Evolutionary conservation across 148 eudicot species (phyloP).

Genomic region (Agrostemma githago): DNA sequence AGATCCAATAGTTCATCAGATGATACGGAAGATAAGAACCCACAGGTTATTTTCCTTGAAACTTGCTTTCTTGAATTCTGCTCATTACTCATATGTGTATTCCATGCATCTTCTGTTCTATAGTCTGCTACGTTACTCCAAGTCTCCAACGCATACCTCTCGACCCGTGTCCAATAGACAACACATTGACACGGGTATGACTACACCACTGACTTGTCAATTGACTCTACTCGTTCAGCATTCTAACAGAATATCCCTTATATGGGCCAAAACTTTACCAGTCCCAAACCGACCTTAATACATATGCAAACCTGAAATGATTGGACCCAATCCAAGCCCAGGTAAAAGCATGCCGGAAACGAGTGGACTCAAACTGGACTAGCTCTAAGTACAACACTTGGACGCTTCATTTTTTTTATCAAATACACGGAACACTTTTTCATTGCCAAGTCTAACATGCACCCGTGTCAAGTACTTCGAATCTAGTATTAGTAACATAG

Average conservation of each 20-base stretch:
- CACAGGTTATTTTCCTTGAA: slow-evolving; percentile 33
- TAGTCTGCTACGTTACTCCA: background rate
- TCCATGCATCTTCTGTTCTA: background rate
- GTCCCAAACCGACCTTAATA: background rate
- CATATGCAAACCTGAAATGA: background rate
- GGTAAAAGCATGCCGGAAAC: background rate
- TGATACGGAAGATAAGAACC: slow-evolving; percentile 60
- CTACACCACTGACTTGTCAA: background rate
- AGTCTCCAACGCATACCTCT: background rate
- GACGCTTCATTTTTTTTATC: too few species aligned
- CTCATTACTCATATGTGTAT: background rate
- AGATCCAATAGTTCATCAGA: slow-evolving; percentile 80
- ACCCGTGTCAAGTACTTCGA: background rate
- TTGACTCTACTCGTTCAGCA: background rate
- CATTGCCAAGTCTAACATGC: background rate
- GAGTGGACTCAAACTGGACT: background rate
- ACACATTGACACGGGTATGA: background rate
- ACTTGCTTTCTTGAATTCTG: background rate
- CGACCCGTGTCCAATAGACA: background rate
- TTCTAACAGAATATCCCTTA: background rate
- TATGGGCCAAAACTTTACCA: background rate
- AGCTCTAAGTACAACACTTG: too few species aligned
- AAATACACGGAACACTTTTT: too few species aligned
- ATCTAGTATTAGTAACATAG: background rate
- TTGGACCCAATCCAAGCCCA: background rate